phyloP scores from a whole-genome alignment of 1,139 yeast species.

The Eremothecium coryli region DNA sequence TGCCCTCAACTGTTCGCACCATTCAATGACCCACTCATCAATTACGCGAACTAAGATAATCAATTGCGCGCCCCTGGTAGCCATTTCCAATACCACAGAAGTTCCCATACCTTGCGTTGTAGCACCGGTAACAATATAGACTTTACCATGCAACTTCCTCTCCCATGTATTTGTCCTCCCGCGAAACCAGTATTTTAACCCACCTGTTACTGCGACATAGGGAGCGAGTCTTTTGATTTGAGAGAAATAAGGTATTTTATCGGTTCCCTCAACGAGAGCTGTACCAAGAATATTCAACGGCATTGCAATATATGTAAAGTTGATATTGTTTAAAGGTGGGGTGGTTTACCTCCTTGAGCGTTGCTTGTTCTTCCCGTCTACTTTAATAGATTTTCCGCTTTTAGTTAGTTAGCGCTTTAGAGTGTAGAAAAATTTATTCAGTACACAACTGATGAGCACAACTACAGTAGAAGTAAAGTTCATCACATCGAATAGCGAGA shows the following conservation, averaged over 20 bases:
- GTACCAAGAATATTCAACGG: constrained; percentile 72
- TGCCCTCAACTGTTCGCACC: constrained; percentile 66
- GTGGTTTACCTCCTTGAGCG: too few relatives aligned
- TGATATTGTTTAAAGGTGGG: too few relatives aligned
- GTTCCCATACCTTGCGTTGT: constrained; percentile 83
- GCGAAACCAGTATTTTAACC: constrained; percentile 60
- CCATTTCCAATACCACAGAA: constrained; percentile 61
- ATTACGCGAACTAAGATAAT: constrained; percentile 59
- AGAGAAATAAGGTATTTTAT: constrained; percentile 63
- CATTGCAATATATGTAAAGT: too few relatives aligned
- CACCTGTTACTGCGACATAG: constrained; percentile 36
- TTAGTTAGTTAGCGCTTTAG: neutral
- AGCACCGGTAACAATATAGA: constrained; percentile 76
- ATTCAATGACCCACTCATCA: constrained; percentile 74
- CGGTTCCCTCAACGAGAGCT: constrained; percentile 61
- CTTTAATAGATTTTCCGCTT: neutral
- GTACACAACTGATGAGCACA: too few relatives aligned
- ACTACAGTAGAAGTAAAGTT: too few relatives aligned
- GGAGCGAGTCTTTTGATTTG: constrained; percentile 50
- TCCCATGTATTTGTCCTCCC: constrained; percentile 86
- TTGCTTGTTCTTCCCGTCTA: neutral
- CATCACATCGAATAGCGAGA: too few relatives aligned
- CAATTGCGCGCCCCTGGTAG: constrained; percentile 76
- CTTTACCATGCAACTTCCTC: constrained; percentile 84
- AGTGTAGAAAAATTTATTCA: too few relatives aligned